phyloP scores from a whole-genome alignment of 768 basidiomycete species.

The Lactarius trivialis region DNA sequence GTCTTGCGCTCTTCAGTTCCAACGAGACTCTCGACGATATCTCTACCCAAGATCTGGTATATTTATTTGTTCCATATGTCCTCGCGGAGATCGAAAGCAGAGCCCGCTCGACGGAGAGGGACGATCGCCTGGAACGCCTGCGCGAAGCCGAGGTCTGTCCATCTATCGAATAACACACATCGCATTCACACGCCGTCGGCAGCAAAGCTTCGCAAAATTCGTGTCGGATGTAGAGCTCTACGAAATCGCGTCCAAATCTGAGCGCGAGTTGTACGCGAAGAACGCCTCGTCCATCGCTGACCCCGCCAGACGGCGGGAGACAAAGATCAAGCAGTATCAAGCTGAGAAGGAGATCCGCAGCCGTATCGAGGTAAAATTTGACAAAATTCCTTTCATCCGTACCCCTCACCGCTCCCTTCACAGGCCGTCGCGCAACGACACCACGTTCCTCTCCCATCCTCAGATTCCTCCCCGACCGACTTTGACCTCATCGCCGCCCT shows the following conservation, averaged over 20 bases:
- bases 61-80: slow-evolving; percentile 67
- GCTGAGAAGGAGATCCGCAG: slow-evolving; percentile 74
- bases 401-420: background rate
- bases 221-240: slow-evolving; percentile 53
- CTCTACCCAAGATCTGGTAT: slow-evolving; percentile 66
- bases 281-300: slow-evolving; percentile 48
- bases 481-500: slow-evolving; percentile 61
- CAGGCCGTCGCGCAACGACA: slow-evolving; percentile 52
- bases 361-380: slow-evolving; percentile 52
- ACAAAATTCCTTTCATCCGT: background rate
- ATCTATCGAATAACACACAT: background rate
- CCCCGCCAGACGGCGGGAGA: slow-evolving; percentile 65
- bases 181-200: slow-evolving; percentile 17
- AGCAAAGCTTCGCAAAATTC: slow-evolving; percentile 48
- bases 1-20: slow-evolving; percentile 69
- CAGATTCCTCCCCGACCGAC: slow-evolving; percentile 36
- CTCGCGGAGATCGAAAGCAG: slow-evolving; percentile 60
- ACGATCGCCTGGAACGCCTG: slow-evolving; percentile 53
- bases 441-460: slow-evolving; percentile 33
- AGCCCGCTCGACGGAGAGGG: slow-evolving; percentile 46
- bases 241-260: slow-evolving; percentile 54
- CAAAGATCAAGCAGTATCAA: slow-evolving; percentile 88
- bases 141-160: slow-evolving; percentile 49
- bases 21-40: slow-evolving; percentile 84
- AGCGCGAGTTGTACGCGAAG: slow-evolving; percentile 49